These are phyloP conservation scores for Fusarium siculi DNA, from an alignment of 2,329 filamentous ascomycete genomes.

Conservation along the genomic window DNA sequence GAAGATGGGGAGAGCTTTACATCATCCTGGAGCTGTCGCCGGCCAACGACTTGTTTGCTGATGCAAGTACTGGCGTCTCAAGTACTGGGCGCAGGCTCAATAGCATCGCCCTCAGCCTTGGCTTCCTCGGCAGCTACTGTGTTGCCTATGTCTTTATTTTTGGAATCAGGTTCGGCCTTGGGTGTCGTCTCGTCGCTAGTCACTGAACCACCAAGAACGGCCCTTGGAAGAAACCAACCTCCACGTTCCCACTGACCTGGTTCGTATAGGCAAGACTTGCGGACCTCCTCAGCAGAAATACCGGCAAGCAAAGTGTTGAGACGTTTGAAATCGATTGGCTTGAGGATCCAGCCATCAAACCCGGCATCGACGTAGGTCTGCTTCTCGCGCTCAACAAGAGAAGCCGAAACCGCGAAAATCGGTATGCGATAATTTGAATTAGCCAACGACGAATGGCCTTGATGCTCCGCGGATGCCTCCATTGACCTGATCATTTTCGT, in stretches of 20 bases:
- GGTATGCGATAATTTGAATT: slow-evolving; percentile 74
- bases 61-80: background rate
- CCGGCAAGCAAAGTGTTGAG: slow-evolving; percentile 75
- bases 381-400: slow-evolving; percentile 75
- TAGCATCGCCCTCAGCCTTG: background rate
- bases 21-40: too few relatives aligned
- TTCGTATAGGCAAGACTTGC: slow-evolving; percentile 73
- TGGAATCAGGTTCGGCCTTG: slow-evolving; percentile 35
- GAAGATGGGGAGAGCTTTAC: background rate
- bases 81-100: background rate
- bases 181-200: slow-evolving; percentile 44
- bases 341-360: slow-evolving; percentile 92
- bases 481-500: slow-evolving; percentile 84
- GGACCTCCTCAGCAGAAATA: slow-evolving; percentile 69
- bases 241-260: slow-evolving; percentile 84
- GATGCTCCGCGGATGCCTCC: slow-evolving; percentile 65
- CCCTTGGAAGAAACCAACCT: slow-evolving; percentile 74
- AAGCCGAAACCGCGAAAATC: slow-evolving; percentile 89
- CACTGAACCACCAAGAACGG: slow-evolving; percentile 8
- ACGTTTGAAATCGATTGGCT: slow-evolving; percentile 84
- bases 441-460: slow-evolving; percentile 68
- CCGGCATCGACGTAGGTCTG: slow-evolving; percentile 79
- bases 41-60: background rate
- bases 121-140: background rate
- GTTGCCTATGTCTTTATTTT: slow-evolving; percentile 32